phyloP scores from a whole-genome alignment of 140 eudicot species.

The Bidens hawaiensis region DNA sequence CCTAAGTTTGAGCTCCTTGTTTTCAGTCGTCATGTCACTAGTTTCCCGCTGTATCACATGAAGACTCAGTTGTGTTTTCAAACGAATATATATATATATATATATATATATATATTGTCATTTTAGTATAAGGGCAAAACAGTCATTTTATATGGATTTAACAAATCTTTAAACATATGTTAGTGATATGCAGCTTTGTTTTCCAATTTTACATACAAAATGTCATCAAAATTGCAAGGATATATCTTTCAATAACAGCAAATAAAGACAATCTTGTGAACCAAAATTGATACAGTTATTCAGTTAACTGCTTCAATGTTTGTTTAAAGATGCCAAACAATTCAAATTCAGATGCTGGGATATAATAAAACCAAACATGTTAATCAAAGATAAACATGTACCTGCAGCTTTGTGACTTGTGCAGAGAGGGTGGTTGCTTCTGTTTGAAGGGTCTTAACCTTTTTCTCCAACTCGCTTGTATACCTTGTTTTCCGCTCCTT shows the following conservation, averaged over 20 bases:
- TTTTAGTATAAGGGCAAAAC: too few relatives aligned
- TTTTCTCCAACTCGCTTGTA: constrained; percentile 81
- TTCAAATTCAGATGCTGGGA: background rate
- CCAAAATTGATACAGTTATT: background rate
- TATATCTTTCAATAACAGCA: background rate
- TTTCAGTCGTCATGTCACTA: constrained; percentile 68
- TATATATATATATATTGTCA: too few relatives aligned
- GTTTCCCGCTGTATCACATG: constrained; percentile 67
- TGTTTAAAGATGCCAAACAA: background rate
- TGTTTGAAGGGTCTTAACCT: constrained; percentile 84
- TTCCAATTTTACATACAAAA: too few relatives aligned
- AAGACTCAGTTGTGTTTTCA: background rate
- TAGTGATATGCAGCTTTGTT: too few relatives aligned
- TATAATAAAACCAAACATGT: background rate
- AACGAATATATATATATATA: too few relatives aligned
- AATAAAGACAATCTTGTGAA: background rate
- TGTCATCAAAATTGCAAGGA: too few relatives aligned
- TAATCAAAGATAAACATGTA: constrained; percentile 2
- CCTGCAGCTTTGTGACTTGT: constrained; percentile 83
- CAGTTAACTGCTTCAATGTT: too few relatives aligned
- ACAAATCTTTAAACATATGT: too few relatives aligned
- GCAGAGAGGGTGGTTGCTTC: constrained; percentile 96
- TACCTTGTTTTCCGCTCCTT: constrained; percentile 77
- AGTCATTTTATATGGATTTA: too few relatives aligned
- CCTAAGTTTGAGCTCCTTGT: constrained; percentile 85